Evolutionary conservation across 306 rosid genomes (phyloP), one percentile per base, ranked within the genome.

Genomic region (Parietaria judaica): DNA sequence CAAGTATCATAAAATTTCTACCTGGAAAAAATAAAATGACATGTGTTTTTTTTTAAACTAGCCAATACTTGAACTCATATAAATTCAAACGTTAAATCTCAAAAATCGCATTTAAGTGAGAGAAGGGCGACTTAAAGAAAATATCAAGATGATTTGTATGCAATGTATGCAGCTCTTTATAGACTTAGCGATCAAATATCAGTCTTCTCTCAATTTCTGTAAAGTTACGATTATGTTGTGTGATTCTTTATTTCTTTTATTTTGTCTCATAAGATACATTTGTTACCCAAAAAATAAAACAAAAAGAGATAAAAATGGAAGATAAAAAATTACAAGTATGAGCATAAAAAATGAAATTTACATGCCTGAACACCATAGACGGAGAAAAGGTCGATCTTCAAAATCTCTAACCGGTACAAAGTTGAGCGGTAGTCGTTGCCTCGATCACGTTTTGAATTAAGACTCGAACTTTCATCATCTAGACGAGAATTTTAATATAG

Each of bases 341-440:
- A 44, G n/a, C 34, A 49, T 31, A 54, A 1, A 54, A 67, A 53
- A 61, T 56, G 57, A 72, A 44, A 62, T 77, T 74, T 50, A 80
- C 98, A 66, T 76, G 81, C 98, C 98, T 91, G 92, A 78, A 71
- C 66, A 61, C 98, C 98, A 75, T 91, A 91, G 17, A 85, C 74
- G 10, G 95, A 80, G 84, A 81, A 80, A 56, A 91, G 80, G 78
- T 83, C 84, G 63, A 91, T 83, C 82, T 81, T 73, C 78, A 83
- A 70, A 39, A 82, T 80, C 83, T 88, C 96, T 83, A 91, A 71
- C 65, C 81, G 72, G 72, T 91, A 91, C 70, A 88, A 79, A 48
- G 79, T 72, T 66, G 76, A 77, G 58, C 75, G 53, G 53, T n/a
- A 65, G 49, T 65, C 52, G 67, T 78, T 74, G 69, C 68, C 73